These are phyloP conservation scores for Casaregolazyma suthepensis DNA, from an alignment of 1,139 yeast genomes.

Conservation along the genomic window DNA sequence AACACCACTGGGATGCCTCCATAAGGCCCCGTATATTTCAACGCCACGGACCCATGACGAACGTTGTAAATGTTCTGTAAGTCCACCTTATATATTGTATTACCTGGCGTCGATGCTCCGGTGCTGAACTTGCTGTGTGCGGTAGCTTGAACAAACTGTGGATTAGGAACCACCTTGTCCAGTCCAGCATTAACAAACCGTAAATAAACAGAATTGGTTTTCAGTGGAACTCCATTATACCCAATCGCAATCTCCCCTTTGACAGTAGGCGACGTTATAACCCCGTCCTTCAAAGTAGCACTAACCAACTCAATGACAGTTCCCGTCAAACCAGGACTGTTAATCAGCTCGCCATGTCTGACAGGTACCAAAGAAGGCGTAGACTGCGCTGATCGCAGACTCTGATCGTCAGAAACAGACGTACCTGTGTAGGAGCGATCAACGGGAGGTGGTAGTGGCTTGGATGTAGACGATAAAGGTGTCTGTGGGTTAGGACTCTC, in stretches of 20 bases:
- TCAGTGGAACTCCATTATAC: slow-evolving; percentile 37
- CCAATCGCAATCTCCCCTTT: slow-evolving; percentile 79
- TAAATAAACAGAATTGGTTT: slow-evolving; percentile 11
- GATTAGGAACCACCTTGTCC: slow-evolving; percentile 22
- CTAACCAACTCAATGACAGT: slow-evolving; percentile 78
- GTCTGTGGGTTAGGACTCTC: slow-evolving; percentile 6
- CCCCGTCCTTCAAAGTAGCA: slow-evolving; percentile 66
- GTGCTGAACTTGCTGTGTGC: slow-evolving; percentile 8
- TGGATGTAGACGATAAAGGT: background rate
- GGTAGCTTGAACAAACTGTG: slow-evolving; percentile 16
- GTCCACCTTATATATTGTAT: slow-evolving; percentile 11
- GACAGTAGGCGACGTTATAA: slow-evolving; percentile 49
- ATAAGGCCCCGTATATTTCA: slow-evolving; percentile 55
- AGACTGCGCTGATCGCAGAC: slow-evolving; percentile 21
- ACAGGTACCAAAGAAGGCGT: slow-evolving; percentile 24
- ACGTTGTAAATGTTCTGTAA: slow-evolving; percentile 9
- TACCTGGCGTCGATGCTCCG: slow-evolving; percentile 8
- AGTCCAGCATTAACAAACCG: slow-evolving; percentile 11
- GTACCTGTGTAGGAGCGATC: slow-evolving; percentile 5
- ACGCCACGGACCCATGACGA: slow-evolving; percentile 44
- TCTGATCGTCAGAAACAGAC: slow-evolving; percentile 8
- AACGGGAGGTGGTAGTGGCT: slow-evolving; percentile 9
- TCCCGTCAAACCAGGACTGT: slow-evolving; percentile 59
- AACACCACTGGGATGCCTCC: slow-evolving; percentile 54
- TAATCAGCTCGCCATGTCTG: slow-evolving; percentile 49